These are phyloP conservation scores for Suillus alpinus DNA, from an alignment of 768 basidiomycete species.

Conservation along the genomic window DNA sequence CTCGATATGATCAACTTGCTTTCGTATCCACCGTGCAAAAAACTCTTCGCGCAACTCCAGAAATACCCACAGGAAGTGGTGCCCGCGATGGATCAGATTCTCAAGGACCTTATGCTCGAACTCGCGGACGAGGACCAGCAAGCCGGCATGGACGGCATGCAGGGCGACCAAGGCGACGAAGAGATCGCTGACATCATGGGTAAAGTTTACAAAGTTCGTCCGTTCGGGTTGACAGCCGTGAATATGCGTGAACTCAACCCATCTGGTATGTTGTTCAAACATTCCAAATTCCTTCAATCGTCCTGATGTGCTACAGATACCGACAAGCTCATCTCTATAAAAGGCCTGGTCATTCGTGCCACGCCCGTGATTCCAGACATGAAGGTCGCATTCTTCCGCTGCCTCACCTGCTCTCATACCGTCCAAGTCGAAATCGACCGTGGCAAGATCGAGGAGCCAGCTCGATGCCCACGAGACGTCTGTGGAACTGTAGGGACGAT, in stretches of 20 bases:
- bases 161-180: conserved; percentile 70
- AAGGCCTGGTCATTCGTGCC: conserved; percentile 95
- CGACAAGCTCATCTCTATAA: conserved; percentile 94
- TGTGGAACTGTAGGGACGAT: conserved; percentile 87
- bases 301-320: conserved; percentile 60
- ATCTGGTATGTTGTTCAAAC: conserved; percentile 51
- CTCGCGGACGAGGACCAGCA: conserved; percentile 79
- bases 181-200: conserved; percentile 88
- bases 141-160: conserved; percentile 71
- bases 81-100: conserved; percentile 94
- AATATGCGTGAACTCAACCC: conserved; percentile 98
- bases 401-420: conserved; percentile 94
- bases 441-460: conserved; percentile 95
- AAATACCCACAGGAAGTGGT: conserved; percentile 98
- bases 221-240: conserved; percentile 76
- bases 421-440: conserved; percentile 95
- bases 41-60: conserved; percentile 77
- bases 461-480: conserved; percentile 88
- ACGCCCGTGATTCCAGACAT: conserved; percentile 99
- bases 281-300: neutral
- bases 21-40: conserved; percentile 81
- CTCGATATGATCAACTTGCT: conserved; percentile 84
- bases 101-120: conserved; percentile 92
- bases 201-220: conserved; percentile 89
- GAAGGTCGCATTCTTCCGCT: conserved; percentile 98